These are phyloP conservation scores for Brassica rapa DNA, from an alignment of 345 rosid species.

Conservation along the genomic window DNA sequence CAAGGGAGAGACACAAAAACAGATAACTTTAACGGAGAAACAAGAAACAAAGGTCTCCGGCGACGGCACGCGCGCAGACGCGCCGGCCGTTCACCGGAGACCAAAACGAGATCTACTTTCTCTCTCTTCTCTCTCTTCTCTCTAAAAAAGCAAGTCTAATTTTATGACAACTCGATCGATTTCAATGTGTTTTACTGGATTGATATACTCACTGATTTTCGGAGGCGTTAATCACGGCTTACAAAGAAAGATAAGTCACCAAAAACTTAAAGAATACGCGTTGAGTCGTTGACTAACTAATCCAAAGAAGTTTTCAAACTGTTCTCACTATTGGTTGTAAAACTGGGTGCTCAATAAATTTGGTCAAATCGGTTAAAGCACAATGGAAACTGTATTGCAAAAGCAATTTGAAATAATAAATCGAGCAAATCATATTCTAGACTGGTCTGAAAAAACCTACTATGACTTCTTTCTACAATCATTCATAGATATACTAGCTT, in stretches of 20 bases:
- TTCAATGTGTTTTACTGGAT: no score
- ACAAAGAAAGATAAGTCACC: background rate
- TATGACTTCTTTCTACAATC: background rate
- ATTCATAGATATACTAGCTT: background rate
- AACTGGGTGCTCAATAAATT: constrained; percentile 8
- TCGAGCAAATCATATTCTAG: background rate
- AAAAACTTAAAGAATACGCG: constrained; percentile 35
- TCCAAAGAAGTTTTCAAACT: constrained; percentile 6
- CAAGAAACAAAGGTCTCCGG: no score
- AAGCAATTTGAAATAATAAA: background rate
- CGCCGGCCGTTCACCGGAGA: no score
- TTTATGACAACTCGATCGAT: no score
- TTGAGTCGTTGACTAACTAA: constrained; percentile 27
- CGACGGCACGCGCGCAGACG: no score
- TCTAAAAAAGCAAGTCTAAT: no score
- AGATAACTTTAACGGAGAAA: no score
- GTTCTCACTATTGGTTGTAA: constrained; percentile 29
- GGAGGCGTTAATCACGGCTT: constrained; percentile 71
- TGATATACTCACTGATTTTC: constrained; percentile 11
- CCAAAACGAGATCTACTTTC: no score
- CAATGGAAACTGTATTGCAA: background rate
- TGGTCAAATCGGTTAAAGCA: constrained; percentile 3
- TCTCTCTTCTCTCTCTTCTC: no score
- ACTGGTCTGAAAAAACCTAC: background rate
- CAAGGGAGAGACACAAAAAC: no score